Evolutionary conservation across 345 rosid species (phyloP).

Genomic region (Eucalyptus fibrosa): DNA sequence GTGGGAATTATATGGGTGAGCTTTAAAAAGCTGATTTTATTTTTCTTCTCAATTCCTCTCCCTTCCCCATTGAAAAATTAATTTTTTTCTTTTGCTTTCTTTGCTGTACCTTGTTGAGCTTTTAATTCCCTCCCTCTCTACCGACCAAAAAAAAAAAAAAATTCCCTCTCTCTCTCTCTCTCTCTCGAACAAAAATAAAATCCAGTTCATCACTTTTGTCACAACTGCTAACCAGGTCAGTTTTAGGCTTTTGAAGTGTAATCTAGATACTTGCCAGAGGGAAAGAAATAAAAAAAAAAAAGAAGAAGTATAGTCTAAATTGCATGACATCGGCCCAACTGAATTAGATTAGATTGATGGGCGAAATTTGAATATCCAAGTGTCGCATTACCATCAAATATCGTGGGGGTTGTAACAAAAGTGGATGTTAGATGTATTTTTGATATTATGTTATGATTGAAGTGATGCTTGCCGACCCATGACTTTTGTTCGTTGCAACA

Average conservation of each 20-base stretch:
- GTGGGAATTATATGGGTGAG: conserved; percentile 75
- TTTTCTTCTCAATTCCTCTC: background rate
- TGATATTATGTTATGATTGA: background rate
- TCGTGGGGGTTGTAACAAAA: background rate
- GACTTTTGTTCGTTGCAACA: background rate
- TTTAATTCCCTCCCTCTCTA: background rate
- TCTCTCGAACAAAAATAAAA: background rate
- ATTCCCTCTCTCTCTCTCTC: background rate
- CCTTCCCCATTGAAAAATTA: background rate
- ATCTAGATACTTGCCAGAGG: background rate
- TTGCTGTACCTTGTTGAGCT: background rate
- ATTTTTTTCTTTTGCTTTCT: background rate
- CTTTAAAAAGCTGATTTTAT: conserved; percentile 26
- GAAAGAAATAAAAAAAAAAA: background rate
- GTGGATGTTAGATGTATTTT: background rate
- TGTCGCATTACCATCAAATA: background rate
- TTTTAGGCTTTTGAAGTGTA: background rate
- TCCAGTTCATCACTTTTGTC: background rate
- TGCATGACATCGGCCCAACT: background rate
- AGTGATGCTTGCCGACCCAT: background rate
- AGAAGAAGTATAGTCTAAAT: background rate
- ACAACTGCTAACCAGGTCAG: background rate
- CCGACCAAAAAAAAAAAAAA: too few relatives aligned
- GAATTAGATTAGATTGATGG: too few relatives aligned
- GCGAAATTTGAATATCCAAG: background rate